Percentiles rank a stretch among this genome's conserved stretches.
Conservation (phyloP, 345 rosid species). For the Clarkia xantiana region DNA sequence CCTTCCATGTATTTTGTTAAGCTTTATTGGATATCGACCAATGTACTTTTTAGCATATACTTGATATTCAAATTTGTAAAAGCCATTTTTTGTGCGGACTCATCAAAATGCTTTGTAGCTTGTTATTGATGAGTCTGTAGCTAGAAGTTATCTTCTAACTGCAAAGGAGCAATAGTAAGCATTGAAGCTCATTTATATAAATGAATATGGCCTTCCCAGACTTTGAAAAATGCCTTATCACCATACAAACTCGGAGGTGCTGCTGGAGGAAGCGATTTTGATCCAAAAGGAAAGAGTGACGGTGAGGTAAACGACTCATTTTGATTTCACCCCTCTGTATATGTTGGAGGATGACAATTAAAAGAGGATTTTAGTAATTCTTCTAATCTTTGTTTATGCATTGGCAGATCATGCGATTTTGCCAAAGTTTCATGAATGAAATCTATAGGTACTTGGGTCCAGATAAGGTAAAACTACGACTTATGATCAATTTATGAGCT, state of each 20-base stretch:
- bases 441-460: slow-evolving; percentile 79
- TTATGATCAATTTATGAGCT: neutral
- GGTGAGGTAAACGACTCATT: slow-evolving; percentile 44
- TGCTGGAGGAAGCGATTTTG: slow-evolving; percentile 98
- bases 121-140: too few species aligned
- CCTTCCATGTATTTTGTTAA: too few species aligned
- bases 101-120: too few species aligned
- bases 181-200: too few species aligned
- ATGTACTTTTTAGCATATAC: too few species aligned
- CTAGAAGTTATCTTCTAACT: too few species aligned
- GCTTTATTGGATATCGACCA: too few species aligned
- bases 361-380: slow-evolving; percentile 13
- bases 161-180: too few species aligned
- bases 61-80: too few species aligned
- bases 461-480: slow-evolving; percentile 52
- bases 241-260: slow-evolving; percentile 98
- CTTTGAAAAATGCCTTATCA: slow-evolving; percentile 87
- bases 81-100: too few species aligned
- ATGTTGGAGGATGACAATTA: neutral
- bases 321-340: neutral
- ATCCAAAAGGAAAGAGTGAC: slow-evolving; percentile 97
- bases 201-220: slow-evolving; percentile 23
- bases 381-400: slow-evolving; percentile 19
- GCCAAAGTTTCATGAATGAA: slow-evolving; percentile 99
- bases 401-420: slow-evolving; percentile 90